Evolutionary conservation across 805 yeast species (phyloP), one percentile per base, ranked within the genome.

Genomic region (Candida xiaguanensis): DNA sequence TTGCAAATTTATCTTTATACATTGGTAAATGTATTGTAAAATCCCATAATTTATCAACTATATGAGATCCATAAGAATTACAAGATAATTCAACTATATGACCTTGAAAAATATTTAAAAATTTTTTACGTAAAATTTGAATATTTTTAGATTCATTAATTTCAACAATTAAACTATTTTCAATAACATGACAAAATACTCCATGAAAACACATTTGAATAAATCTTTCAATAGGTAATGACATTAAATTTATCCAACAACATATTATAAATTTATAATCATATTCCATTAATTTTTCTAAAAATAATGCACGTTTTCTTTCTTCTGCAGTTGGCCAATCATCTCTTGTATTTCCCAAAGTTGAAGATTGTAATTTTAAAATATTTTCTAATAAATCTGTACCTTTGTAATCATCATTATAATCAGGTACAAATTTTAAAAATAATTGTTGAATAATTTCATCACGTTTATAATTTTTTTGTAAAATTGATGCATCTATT

Each of bases 241-340:
- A 72, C 38, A 86, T 57, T 43, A 85, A 59, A 41, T 81, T 78
- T 37, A 78, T 80, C 55, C 85, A 68, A 1, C 80, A 72, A 31
- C 79, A 69, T 12, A 71, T 59, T 11, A 82, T 69, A 44, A 86
- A 80, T 35, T 67, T 64, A 20, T 71, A 69, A 51, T 86, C 91
- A 52, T 80, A 85, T 24, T 75, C 76, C 56, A 87, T 77, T 41
- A 89, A 64, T 48, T 80, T 78, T 55, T 88, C 91, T 41, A 85
- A 61, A 49, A 89, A 82, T 14, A 86, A 50, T 0, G 95, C 70
- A 44, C 93, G 69, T 64, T 90, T 77, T 68, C 95, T 77, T 56
- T 87, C 95, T 51, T 85, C 93, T 0, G 89, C 84, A 1, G 95
- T 87, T 34, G 95, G 95, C 95, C 95, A 86, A 57, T 87, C 95